Evolutionary conservation across 2,329 filamentous ascomycete species (phyloP), one percentile per base, ranked within the genome.

Genomic region (Dendryphion nanum): DNA sequence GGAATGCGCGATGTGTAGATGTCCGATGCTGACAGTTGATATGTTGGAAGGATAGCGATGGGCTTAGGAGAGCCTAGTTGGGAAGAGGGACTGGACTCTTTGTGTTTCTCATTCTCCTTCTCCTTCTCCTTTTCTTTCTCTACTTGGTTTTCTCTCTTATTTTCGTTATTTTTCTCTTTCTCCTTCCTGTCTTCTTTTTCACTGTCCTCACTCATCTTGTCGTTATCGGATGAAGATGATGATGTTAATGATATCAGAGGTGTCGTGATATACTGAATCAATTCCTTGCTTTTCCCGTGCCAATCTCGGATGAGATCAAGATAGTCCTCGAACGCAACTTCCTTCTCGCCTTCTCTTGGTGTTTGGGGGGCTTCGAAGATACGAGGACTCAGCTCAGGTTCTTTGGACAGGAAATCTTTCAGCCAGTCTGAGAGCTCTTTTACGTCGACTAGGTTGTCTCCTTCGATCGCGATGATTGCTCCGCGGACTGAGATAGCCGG

Each of bases 381-480:
- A 13, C 67, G 70, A 24, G 79, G 70, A 12, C 62, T 53, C 44
- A 76, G 75, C 34, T 77, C 76, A 5, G 69, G 71, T 44, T 76
- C 74, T 26, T 73, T 76, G 33, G 66, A 66, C 31, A 83, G 63
- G 29, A 68, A 69, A 40, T 68, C 72, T 41, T 69, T 74, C 54
- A 95, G 71, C 51, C 82, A 83, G 21, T 75, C 72, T 38, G 85
- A 76, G 15, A 95, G 78, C 14, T 78, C 76, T 3, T 74, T 69
- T 3, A 87, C 82, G 4, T 86, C 78, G 7, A 77, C 73, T 2
- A 70, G 63, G 40, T 83, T 78, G 14, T 84, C 75, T 1, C 90
- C 90, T 64, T 97, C 91, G 18, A 97, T 71, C 1, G 87, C 85
- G 45, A 97, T 83, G 24, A 96, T 78, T 0, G 86, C 79, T 0